Evolutionary conservation across 352 stramenopile species (phyloP).

Genomic region (Pythium pyrilobum): DNA sequence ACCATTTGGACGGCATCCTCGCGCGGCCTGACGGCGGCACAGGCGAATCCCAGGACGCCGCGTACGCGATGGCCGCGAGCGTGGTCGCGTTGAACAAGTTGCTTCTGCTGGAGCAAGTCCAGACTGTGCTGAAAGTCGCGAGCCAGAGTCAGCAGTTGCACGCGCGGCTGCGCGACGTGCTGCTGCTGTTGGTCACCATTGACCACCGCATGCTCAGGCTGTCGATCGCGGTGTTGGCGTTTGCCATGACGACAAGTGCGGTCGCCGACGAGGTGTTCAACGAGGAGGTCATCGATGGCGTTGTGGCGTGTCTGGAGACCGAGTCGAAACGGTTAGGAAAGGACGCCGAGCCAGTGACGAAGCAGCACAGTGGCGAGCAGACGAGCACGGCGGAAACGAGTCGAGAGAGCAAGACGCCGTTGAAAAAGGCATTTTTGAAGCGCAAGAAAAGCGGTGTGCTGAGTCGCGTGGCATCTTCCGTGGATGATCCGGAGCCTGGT

Average conservation of each 20-base stretch:
- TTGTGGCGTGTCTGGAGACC: conserved; percentile 15
- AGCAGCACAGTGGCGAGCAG: not conserved
- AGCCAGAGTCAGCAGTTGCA: conserved; percentile 14
- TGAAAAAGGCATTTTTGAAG: conserved; percentile 49
- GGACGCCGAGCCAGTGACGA: not conserved
- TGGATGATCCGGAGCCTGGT: not conserved
- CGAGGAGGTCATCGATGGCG: conserved; percentile 24
- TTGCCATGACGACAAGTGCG: conserved; percentile 27
- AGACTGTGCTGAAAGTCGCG: conserved; percentile 33
- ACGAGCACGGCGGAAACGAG: not conserved
- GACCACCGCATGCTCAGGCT: conserved; percentile 15
- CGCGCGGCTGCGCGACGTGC: conserved; percentile 26
- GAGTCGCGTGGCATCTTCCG: not conserved
- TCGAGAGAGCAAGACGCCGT: conserved; percentile 3
- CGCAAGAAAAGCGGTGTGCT: conserved; percentile 26
- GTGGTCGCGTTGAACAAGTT: conserved; percentile 36
- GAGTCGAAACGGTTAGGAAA: not conserved
- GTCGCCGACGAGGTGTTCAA: conserved; percentile 32
- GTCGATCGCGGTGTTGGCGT: conserved; percentile 32
- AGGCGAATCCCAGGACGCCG: conserved; percentile 3
- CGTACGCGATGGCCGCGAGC: conserved; percentile 18
- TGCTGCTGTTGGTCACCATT: conserved; percentile 14
- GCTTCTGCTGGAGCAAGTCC: conserved; percentile 26
- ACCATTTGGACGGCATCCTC: conserved; percentile 57
- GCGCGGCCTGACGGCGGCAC: not conserved